phyloP scores from a whole-genome alignment of 2,329 filamentous ascomycete genomes.

The Albifimbria verrucaria region DNA sequence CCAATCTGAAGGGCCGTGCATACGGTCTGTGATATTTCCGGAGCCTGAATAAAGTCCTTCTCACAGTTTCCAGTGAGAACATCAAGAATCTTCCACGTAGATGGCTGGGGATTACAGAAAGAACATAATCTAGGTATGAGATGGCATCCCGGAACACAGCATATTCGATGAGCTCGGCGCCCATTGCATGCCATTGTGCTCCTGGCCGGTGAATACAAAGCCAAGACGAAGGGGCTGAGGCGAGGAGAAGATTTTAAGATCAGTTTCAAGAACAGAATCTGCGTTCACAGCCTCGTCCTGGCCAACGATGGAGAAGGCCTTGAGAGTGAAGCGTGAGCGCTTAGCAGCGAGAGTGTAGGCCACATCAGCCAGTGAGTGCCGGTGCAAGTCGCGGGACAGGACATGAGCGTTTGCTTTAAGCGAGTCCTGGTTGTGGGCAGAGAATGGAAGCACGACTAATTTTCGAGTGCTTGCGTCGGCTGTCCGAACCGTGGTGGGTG shows the following conservation, averaged over 20 bases:
- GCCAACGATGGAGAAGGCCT: neutral
- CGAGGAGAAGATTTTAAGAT: neutral
- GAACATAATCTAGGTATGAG: neutral
- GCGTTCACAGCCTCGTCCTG: neutral
- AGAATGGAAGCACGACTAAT: neutral
- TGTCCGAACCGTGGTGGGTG: neutral
- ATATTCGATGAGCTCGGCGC: neutral
- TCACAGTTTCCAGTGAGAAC: neutral
- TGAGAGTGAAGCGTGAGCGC: neutral
- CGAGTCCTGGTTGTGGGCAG: neutral
- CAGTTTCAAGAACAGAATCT: neutral
- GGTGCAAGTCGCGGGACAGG: neutral
- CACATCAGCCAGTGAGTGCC: neutral
- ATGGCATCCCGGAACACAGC: neutral
- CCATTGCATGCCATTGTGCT: neutral
- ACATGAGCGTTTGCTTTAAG: neutral
- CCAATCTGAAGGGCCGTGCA: conserved; percentile 5
- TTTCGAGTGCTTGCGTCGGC: neutral
- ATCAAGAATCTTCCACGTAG: neutral
- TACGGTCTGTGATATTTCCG: neutral
- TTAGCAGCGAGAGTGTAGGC: neutral
- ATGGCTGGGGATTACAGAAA: neutral
- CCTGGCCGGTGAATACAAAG: conserved; percentile 1
- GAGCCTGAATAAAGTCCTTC: neutral
- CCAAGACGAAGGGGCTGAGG: neutral